phyloP scores from a whole-genome alignment of 257 asterid species.

The Solanum tacnaense region DNA sequence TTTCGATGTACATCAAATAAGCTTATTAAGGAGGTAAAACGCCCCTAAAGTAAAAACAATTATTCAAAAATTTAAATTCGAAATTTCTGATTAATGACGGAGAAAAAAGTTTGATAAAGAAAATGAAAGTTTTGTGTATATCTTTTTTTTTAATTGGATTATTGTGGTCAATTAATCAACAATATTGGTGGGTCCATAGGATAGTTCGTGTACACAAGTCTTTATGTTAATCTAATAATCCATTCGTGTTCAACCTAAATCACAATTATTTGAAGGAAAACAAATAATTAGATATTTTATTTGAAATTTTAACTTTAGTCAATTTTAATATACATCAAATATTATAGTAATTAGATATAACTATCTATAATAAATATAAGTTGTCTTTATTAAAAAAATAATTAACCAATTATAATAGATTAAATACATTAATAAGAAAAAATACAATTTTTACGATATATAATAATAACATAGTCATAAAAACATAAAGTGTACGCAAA shows the following conservation, averaged over 20 bases:
- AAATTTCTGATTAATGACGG: not conserved
- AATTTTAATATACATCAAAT: not conserved
- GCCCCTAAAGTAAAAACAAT: not conserved
- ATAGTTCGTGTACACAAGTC: not conserved
- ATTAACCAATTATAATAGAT: not conserved
- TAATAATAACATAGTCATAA: not conserved
- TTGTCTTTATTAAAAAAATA: not conserved
- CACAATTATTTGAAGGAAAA: not conserved
- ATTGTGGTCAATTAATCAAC: not conserved
- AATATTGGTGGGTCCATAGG: not conserved
- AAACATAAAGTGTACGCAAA: accelerated
- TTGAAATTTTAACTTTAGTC: not conserved
- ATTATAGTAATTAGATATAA: not conserved
- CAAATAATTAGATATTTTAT: not conserved
- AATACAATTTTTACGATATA: not conserved
- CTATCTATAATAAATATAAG: not conserved
- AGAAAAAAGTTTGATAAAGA: not conserved
- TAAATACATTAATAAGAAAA: not conserved
- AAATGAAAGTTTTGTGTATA: not conserved
- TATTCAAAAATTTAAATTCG: not conserved
- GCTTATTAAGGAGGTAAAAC: not conserved
- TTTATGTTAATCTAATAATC: not conserved
- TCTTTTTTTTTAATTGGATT: not conserved
- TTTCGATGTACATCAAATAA: not conserved
- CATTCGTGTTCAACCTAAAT: not conserved